Evolutionary conservation across 371 early-diverging fungal genomes (phyloP), one percentile per base, ranked within the genome.

Genomic region (Saksenaea oblongispora): DNA sequence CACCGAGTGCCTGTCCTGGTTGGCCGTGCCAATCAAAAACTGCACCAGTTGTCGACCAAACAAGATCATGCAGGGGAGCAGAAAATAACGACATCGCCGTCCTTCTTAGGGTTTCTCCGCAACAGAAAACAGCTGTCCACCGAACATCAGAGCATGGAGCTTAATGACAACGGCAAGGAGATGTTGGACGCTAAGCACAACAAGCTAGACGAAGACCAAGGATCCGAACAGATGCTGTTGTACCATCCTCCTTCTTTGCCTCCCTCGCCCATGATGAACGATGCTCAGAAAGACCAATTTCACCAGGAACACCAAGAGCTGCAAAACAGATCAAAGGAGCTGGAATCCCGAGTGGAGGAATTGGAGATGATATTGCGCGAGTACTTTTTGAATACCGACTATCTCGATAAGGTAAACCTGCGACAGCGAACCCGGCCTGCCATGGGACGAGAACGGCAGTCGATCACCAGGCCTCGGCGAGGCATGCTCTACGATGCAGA

Each of bases 331-430:
- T 39, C 42, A 10, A 60, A 53, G 11, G 73, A 73, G 7, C 31
- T 78, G 37, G 69, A 69, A 22, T 54, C 57, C 0, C 76, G 74
- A 31, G 66, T 78, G 0, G 63, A 75, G 9, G 79, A 78, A 59
- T 56, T 78, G 10, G 76, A 78, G 51, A 56, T 65, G 15, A 75
- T 78, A 9, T 35, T 78, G n/a, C 65, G 70, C 3, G 66, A 71
- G 22, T 78, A 78, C 55, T 78, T 75, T 57, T 71, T 78, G 34
- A 72, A 78, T 47, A 78, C 76, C 0, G 66, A 66, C 5, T 76
- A 74, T 53, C 41, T 78, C 28, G 79, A 78, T 51, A 66, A 72
- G 22, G n/a, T 47, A 22, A n/a, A 22, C 10, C 11, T 22, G 22
- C 51, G 51, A 47, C 51, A 22, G 22, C 51, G 22, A 11, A 47